Conservation (phyloP, 108 stramenopile genomes). For the Skeletonema grethae region DNA sequence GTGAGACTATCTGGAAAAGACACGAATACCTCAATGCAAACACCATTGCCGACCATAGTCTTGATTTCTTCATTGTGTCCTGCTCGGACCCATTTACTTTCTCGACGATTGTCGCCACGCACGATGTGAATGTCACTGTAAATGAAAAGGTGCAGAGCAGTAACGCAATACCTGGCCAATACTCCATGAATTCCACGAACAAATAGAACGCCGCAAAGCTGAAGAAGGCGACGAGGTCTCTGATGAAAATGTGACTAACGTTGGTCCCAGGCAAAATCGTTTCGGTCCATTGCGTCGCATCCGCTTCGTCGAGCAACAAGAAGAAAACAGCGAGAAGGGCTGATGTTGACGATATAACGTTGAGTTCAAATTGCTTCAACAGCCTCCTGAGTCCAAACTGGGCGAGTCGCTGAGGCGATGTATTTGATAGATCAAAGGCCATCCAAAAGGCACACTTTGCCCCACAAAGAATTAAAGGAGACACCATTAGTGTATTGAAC, state of each 20-base stretch:
- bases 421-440: background rate
- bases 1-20: background rate
- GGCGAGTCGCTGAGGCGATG: background rate
- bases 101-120: background rate
- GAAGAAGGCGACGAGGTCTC: background rate
- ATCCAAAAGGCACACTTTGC: background rate
- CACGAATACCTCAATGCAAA: background rate
- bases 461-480: conserved; percentile 6
- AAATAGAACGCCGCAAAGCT: background rate
- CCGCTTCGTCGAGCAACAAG: background rate
- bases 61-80: background rate
- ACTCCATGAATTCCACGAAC: background rate
- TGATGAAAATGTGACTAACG: background rate
- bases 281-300: background rate
- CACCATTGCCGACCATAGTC: background rate
- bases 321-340: background rate
- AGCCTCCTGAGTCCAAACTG: background rate
- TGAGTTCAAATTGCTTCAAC: background rate
- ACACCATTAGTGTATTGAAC: conserved; percentile 24
- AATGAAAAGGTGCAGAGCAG: background rate
- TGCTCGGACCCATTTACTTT: background rate
- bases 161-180: background rate
- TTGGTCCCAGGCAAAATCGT: background rate
- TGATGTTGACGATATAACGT: background rate
- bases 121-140: background rate